Conservation (phyloP, 805 yeast species). For the Wickerhamiella sergipiensis region DNA sequence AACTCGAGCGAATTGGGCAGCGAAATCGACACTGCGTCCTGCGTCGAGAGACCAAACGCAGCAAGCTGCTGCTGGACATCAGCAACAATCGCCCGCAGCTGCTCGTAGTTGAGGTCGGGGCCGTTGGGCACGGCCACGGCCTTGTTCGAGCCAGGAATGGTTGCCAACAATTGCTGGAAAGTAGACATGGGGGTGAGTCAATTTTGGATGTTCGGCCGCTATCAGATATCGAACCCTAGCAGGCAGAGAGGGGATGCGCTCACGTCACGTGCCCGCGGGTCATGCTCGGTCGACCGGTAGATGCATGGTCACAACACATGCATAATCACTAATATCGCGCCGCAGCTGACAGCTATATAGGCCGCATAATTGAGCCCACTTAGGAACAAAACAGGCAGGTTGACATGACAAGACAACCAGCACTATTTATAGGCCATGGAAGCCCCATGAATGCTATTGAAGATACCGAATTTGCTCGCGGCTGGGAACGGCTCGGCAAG, state of each 20-base stretch:
- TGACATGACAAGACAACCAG: conserved; percentile 5
- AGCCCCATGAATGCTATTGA: conserved; percentile 11
- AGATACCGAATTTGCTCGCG: not conserved
- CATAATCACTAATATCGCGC: not conserved
- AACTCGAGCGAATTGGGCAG: conserved; percentile 50
- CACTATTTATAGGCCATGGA: conserved; percentile 12
- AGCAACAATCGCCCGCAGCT: conserved; percentile 32
- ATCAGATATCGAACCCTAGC: not conserved
- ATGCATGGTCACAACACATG: not conserved
- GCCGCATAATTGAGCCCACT: no score
- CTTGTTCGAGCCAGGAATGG: conserved; percentile 7
- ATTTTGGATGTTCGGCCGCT: not conserved
- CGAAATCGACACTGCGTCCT: conserved; percentile 43
- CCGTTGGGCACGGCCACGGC: conserved; percentile 32
- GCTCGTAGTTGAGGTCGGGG: conserved; percentile 31
- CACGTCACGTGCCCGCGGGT: not conserved
- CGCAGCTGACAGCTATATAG: no score
- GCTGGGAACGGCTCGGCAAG: conserved; percentile 1
- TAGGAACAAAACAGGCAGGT: no score
- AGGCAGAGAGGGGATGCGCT: not conserved
- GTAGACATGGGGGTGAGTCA: conserved; percentile 4
- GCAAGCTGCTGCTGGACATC: conserved; percentile 34
- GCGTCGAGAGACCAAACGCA: conserved; percentile 25
- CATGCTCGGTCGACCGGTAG: not conserved
- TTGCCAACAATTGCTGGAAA: conserved; percentile 6